Conservation (phyloP, 2,329 filamentous ascomycete genomes). For the Diaporthe caulivora region DNA sequence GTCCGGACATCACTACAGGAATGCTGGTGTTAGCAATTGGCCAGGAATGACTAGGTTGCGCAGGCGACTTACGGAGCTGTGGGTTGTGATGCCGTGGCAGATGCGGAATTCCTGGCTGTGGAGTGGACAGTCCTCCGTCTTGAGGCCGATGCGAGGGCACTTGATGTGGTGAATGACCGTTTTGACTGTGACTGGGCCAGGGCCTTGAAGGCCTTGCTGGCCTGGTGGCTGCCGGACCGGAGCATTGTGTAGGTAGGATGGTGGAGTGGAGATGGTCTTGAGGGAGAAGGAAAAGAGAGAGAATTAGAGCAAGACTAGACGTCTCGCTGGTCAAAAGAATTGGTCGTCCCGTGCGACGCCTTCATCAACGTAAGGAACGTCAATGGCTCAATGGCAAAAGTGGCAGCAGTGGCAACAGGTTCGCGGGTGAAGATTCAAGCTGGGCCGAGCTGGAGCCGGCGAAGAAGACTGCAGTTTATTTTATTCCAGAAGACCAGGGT, state of each 20-base stretch:
- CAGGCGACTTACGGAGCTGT: constrained; percentile 64
- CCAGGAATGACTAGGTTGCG: constrained; percentile 42
- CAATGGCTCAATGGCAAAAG: constrained; percentile 9
- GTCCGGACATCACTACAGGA: constrained; percentile 66
- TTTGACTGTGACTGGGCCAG: constrained; percentile 44
- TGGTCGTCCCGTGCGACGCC: background rate
- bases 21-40: constrained; percentile 45
- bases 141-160: constrained; percentile 51
- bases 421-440: constrained; percentile 11
- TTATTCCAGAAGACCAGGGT: constrained; percentile 5
- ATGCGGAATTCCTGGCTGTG: constrained; percentile 62
- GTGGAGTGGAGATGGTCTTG: constrained; percentile 33
- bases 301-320: constrained; percentile 16
- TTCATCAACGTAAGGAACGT: constrained; percentile 19
- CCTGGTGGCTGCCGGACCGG: constrained; percentile 57
- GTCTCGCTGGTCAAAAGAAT: background rate
- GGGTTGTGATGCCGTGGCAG: constrained; percentile 61
- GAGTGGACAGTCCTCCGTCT: constrained; percentile 55
- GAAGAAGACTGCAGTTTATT: constrained; percentile 21
- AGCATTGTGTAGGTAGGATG: constrained; percentile 55
- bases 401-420: background rate
- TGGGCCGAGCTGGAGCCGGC: constrained; percentile 6
- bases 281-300: constrained; percentile 27
- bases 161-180: constrained; percentile 57
- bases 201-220: constrained; percentile 58